A percentile compares a stretch with the other conserved stretches of the same genome.
Conservation (phyloP, 2,329 filamentous ascomycete genomes). For the Dactylonectria macrodidyma region DNA sequence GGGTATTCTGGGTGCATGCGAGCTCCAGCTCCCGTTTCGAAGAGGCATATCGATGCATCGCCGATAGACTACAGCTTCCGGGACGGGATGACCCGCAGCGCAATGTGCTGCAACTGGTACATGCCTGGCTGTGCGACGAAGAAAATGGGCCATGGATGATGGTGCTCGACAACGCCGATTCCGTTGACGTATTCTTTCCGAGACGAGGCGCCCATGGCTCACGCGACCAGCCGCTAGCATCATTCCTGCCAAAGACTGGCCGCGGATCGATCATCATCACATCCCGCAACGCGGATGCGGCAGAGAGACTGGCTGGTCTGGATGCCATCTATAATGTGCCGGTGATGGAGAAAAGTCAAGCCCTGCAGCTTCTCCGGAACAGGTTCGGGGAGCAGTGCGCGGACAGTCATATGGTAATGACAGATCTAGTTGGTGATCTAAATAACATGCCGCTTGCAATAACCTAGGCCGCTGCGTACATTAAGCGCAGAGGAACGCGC, state of each 20-base stretch:
- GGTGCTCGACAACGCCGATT: conserved; percentile 22
- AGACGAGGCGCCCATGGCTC: too few relatives aligned
- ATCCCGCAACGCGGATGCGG: neutral
- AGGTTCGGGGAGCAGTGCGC: too few relatives aligned
- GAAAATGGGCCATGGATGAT: conserved; percentile 10
- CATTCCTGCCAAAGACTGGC: neutral
- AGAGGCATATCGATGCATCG: conserved; percentile 13
- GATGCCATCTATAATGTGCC: neutral
- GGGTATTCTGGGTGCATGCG: conserved; percentile 27
- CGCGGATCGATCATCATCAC: conserved; percentile 10
- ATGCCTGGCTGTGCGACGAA: conserved; percentile 13
- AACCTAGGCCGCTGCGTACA: conserved; percentile 2
- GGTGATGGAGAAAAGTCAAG: too few relatives aligned
- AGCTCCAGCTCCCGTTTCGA: conserved; percentile 22
- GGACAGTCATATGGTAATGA: too few relatives aligned
- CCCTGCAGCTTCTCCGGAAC: too few relatives aligned
- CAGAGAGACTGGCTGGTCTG: neutral
- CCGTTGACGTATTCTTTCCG: conserved; percentile 6
- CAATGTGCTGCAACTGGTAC: conserved; percentile 14
- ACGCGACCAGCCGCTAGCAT: neutral
- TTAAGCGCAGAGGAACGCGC: too few relatives aligned
- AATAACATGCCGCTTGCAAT: conserved; percentile 20
- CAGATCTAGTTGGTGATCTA: neutral
- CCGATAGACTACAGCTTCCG: conserved; percentile 12
- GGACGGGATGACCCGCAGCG: conserved; percentile 6